Evolutionary conservation across 2,329 filamentous ascomycete genomes (phyloP), one percentile per base, ranked within the genome.

Genomic region (Coniochaeta ligniaria): DNA sequence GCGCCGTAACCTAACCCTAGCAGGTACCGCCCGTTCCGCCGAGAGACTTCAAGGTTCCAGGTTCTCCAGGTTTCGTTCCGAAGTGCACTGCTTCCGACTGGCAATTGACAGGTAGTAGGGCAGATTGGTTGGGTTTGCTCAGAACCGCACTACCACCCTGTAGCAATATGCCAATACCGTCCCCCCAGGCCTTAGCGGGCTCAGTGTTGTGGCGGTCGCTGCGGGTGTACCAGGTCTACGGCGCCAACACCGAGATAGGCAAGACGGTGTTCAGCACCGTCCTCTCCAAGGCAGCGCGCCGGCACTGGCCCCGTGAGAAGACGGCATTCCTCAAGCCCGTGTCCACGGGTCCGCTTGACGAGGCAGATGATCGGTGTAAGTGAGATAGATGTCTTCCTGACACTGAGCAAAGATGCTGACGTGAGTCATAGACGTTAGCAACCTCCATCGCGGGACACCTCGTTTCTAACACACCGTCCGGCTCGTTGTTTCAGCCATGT

Each of bases 221-320:
- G 59, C 84, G 85, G 63, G 80, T 85, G 14, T 83, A 90, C 66
- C 91, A 95, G 73, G 78, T 96, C 41, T 96, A 90, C 68, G 91
- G 91, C 31, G 89, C 91, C 55, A 95, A 94, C 68, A 95, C 91
- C 0, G 85, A 90, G 65, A 90, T 95, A 28, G 91, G 91, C 64
- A 96, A 96, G 78, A 96, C 91, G 0, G 84, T 96, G 35, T 82
- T 92, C 61, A 88, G 89, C 1, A 92, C 90, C 0, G 74, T 92
- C 14, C 77, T 96, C 3, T 89, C 85, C 71, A 86, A 83, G 63
- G 82, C 87, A 9, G 80, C 86, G 4, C 76, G 74, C 41, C 77
- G 74, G 28, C 74, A 75, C 43, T 77, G 78, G 64, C 71, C 72
- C 8, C 68, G 75, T 22, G 79, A 82, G 54, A 73, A 75, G 22